phyloP scores from a whole-genome alignment of 2,329 filamentous ascomycete genomes.

The Talaromyces sp. region DNA sequence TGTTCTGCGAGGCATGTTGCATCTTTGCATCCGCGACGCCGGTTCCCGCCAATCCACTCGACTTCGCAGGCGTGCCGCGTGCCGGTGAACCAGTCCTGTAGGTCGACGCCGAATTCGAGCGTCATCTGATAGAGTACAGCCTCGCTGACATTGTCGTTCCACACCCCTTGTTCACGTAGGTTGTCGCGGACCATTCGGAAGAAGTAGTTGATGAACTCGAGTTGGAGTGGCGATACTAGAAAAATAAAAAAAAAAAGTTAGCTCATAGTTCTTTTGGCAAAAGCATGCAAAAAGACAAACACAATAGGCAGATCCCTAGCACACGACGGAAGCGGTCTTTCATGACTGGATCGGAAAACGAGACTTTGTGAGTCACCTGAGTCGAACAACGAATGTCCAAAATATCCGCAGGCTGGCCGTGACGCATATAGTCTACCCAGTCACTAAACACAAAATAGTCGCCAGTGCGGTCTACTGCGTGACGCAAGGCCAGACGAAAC shows the following conservation, averaged over 20 bases:
- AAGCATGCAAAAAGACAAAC: constrained; percentile 14
- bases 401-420: constrained; percentile 11
- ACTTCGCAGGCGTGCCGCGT: constrained; percentile 26
- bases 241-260: background rate
- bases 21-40: constrained; percentile 20
- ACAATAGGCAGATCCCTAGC: constrained; percentile 26
- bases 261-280: background rate
- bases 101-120: constrained; percentile 17
- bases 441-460: constrained; percentile 35
- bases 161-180: constrained; percentile 15
- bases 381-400: constrained; percentile 19
- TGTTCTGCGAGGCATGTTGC: constrained; percentile 20
- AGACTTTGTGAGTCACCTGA: constrained; percentile 15
- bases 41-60: constrained; percentile 25
- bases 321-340: constrained; percentile 31
- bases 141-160: constrained; percentile 14
- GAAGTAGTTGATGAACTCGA: constrained; percentile 17
- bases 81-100: constrained; percentile 14
- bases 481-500: constrained; percentile 29
- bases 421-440: constrained; percentile 13
- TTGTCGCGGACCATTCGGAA: constrained; percentile 30
- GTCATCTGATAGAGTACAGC: constrained; percentile 21
- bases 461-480: constrained; percentile 19
- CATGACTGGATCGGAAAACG: constrained; percentile 18
- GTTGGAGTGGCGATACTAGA: background rate